These are phyloP conservation scores for Blastobotrys capitulatus DNA, from an alignment of 1,139 yeast genomes.

Conservation along the genomic window DNA sequence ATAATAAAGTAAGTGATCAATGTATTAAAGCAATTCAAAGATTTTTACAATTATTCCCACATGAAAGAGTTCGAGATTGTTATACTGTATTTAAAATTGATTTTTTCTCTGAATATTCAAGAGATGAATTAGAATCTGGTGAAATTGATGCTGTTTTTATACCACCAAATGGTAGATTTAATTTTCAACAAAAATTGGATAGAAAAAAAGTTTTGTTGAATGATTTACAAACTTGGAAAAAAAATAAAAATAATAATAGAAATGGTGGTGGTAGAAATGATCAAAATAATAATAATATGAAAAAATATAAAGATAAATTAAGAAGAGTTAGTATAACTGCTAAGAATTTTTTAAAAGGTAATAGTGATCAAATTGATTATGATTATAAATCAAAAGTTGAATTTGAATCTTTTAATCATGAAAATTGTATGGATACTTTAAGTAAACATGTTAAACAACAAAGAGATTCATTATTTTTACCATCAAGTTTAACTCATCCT, in stretches of 20 bases:
- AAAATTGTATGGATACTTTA: background rate
- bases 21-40: slow-evolving; percentile 25
- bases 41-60: slow-evolving; percentile 21
- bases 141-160: slow-evolving; percentile 9
- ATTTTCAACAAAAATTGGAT: slow-evolving; percentile 5
- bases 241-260: background rate
- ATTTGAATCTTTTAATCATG: slow-evolving; percentile 11
- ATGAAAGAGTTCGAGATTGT: slow-evolving; percentile 18
- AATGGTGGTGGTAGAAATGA: background rate
- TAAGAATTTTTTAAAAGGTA: background rate
- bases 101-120: slow-evolving; percentile 18
- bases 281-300: background rate
- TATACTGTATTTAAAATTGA: slow-evolving; percentile 18
- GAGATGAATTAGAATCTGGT: slow-evolving; percentile 14
- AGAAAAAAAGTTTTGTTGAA: slow-evolving; percentile 1
- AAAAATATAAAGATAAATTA: background rate
- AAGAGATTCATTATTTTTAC: slow-evolving; percentile 7
- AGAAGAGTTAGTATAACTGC: slow-evolving; percentile 1
- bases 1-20: slow-evolving; percentile 22
- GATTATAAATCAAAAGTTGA: slow-evolving; percentile 6
- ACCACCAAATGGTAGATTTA: slow-evolving; percentile 7
- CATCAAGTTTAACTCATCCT: slow-evolving; percentile 1
- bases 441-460: background rate
- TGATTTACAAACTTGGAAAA: slow-evolving; percentile 10
- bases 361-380: background rate